Conservation (phyloP, 73 alveolate species). For the Stentor coeruleus region DNA sequence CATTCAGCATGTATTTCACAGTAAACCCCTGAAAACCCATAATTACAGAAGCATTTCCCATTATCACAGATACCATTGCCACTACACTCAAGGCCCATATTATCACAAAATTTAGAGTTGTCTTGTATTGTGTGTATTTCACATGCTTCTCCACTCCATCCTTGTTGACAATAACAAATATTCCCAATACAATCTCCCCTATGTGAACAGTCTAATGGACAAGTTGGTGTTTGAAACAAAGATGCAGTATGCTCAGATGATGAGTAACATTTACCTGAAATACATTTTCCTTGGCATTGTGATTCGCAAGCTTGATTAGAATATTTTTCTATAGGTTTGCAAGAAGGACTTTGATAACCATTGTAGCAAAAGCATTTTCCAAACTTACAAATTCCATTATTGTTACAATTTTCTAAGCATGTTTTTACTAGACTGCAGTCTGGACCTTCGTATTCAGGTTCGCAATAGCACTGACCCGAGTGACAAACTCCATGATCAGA, state of each 20-base stretch:
- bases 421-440: neutral
- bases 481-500: conserved; percentile 7
- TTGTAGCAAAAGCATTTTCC: conserved; percentile 11
- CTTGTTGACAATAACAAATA: neutral
- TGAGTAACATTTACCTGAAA: conserved; percentile 4
- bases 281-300: neutral
- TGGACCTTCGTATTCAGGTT: conserved; percentile 10
- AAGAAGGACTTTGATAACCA: neutral
- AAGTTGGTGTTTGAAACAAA: too few species aligned
- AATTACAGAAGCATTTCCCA: conserved; percentile 12
- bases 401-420: conserved; percentile 16
- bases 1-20: neutral
- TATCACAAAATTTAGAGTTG: neutral
- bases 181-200: neutral
- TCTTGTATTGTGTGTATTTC: neutral
- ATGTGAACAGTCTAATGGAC: neutral
- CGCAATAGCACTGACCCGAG: conserved; percentile 15
- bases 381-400: neutral
- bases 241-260: neutral
- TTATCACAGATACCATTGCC: conserved; percentile 7
- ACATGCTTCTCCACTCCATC: neutral
- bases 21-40: conserved; percentile 8
- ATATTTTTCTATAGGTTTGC: neutral
- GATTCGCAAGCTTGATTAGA: neutral
- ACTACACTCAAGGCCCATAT: neutral